Evolutionary conservation across 345 rosid species (phyloP).

Genomic region (Eucalyptus curtisii): DNA sequence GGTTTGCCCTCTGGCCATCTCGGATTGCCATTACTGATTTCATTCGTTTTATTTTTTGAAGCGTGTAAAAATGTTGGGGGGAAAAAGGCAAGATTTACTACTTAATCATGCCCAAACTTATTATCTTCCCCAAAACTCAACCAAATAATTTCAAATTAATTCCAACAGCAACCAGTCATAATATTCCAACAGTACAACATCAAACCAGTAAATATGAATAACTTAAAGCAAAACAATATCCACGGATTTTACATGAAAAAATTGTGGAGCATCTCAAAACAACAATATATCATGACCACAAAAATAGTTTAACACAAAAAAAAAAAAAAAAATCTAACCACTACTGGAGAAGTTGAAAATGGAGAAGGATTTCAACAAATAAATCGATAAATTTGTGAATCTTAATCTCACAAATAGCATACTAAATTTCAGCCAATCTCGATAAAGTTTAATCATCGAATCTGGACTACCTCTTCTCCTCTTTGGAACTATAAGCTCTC

Average conservation of each 20-base stretch:
- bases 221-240: not conserved
- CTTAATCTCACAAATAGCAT: too few relatives aligned
- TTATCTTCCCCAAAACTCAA: not conserved
- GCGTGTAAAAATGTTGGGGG: not conserved
- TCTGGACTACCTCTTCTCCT: not conserved
- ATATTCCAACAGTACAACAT: not conserved
- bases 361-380: not conserved
- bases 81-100: not conserved
- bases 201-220: not conserved
- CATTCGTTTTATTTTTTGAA: not conserved
- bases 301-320: not conserved
- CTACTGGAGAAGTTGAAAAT: not conserved
- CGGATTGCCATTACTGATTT: not conserved
- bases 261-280: not conserved
- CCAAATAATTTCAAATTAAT: not conserved
- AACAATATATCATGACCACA: not conserved
- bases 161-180: not conserved
- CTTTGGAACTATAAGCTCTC: not conserved
- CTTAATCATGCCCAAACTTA: not conserved
- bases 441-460: not conserved
- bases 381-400: not conserved
- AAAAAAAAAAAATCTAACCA: rapidly evolving
- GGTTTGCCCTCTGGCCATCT: not conserved
- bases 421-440: not conserved
- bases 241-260: not conserved